Percentiles rank a stretch among this genome's conserved stretches.
These are phyloP conservation scores for Arthrinium phaeospermum DNA, from an alignment of 2,329 filamentous ascomycete species.

Conservation along the genomic window DNA sequence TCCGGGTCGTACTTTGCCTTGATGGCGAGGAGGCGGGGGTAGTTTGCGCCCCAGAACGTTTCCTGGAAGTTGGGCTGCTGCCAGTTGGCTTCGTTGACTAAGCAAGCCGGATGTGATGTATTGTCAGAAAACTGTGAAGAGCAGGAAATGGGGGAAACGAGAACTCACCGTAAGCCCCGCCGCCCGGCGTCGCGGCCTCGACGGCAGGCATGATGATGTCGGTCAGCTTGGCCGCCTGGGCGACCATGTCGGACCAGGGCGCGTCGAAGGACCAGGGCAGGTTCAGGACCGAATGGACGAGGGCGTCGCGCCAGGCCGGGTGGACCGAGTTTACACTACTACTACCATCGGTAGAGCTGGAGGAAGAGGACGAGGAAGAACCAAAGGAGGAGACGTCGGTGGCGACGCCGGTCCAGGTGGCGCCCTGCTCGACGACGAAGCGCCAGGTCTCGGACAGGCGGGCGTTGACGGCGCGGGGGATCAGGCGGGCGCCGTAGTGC, in stretches of 20 bases:
- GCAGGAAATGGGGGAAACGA: too few relatives aligned
- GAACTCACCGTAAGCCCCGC: conserved; percentile 33
- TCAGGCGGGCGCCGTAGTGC: conserved; percentile 43
- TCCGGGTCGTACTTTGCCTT: conserved; percentile 12
- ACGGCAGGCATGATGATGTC: conserved; percentile 36
- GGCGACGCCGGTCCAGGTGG: conserved; percentile 37
- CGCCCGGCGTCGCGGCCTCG: conserved; percentile 32
- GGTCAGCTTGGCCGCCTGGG: conserved; percentile 36
- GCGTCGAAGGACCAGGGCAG: conserved; percentile 30
- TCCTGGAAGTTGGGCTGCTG: conserved; percentile 39
- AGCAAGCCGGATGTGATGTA: too few relatives aligned
- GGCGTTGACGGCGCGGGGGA: conserved; percentile 38
- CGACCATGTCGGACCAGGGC: conserved; percentile 32
- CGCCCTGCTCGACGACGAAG: conserved; percentile 38
- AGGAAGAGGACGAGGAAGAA: too few relatives aligned
- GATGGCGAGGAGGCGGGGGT: neutral
- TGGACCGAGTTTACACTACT: conserved; percentile 37
- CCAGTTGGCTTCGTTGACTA: too few relatives aligned
- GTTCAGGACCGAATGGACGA: conserved; percentile 29
- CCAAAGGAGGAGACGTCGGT: conserved; percentile 35
- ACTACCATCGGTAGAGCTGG: too few relatives aligned
- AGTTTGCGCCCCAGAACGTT: conserved; percentile 30
- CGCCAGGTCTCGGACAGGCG: conserved; percentile 37
- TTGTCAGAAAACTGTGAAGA: too few relatives aligned
- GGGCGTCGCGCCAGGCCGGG: conserved; percentile 41